A percentile compares a stretch with the other conserved stretches of the same genome.
Evolutionary conservation across 1,139 yeast species (phyloP).

Genomic region (Nadsonia commutata): DNA sequence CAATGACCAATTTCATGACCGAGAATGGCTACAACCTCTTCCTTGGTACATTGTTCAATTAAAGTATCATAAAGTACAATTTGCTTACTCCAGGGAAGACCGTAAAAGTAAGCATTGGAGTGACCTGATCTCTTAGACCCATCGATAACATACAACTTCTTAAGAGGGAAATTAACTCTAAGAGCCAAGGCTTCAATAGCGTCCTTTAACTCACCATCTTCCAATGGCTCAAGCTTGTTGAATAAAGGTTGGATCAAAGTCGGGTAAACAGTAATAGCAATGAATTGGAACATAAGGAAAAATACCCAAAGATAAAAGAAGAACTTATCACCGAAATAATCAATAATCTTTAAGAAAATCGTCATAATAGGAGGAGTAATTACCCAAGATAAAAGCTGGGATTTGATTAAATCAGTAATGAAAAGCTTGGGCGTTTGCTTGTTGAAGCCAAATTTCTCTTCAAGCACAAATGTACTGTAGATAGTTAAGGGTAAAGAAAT

Average conservation of each 20-base stretch:
- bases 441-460: constrained; percentile 86
- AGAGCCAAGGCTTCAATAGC: constrained; percentile 71
- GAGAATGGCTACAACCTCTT: constrained; percentile 82
- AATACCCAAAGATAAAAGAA: constrained; percentile 66
- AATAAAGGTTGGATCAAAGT: constrained; percentile 81
- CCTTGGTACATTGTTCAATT: constrained; percentile 59
- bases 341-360: constrained; percentile 67
- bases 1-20: constrained; percentile 98
- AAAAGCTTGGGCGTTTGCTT: constrained; percentile 62
- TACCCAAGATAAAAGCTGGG: constrained; percentile 35
- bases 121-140: constrained; percentile 94
- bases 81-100: constrained; percentile 92
- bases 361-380: constrained; percentile 64
- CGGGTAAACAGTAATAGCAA: constrained; percentile 59
- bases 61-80: constrained; percentile 87
- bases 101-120: constrained; percentile 90
- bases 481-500: constrained; percentile 53
- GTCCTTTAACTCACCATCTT: constrained; percentile 74
- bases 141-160: constrained; percentile 74
- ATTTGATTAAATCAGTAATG: constrained; percentile 56
- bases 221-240: constrained; percentile 79
- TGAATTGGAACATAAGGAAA: constrained; percentile 53
- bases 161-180: constrained; percentile 68
- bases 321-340: constrained; percentile 64
- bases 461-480: constrained; percentile 74